Base-by-base conservation (phyloP, 2,329 filamentous ascomycete species). In the Neofusicoccum laricinum region DNA sequence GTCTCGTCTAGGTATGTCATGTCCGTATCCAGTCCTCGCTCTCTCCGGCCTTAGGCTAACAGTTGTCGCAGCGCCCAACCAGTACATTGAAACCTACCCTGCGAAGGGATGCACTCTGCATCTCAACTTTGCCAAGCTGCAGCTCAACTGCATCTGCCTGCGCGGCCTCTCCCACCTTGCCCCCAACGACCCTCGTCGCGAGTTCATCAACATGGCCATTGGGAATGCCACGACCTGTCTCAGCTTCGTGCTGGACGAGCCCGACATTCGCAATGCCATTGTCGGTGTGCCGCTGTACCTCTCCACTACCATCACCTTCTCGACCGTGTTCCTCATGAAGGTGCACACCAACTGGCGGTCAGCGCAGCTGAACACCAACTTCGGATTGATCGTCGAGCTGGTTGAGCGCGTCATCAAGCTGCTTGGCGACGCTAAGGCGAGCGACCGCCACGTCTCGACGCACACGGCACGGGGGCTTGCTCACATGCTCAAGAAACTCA, bases 231-330 rank as follows among this genome's bases (percentile, higher is more conserved):
- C 71, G 43, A 50, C 67, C 19, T 72, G 75, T 17, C 67, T 78
- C 1, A 70, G 71, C 7, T 71, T 75, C 19, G 71, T 77, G 0
- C 65, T 77, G 0, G 71, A 73, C 34, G 75, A 78, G 41, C 69
- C 71, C 1, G 76, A 77, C 46, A 71, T 78, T 40, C 67, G 71
- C 2, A 67, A 69, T 10, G 69, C 71, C 1, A 64, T 78, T 3
- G 70, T 75, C 6, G 75, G 76, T 10, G 73, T 75, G 7, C 76
- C 76, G 0, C 65, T 78, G 1, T 78, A 76, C 63, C 68, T 76
- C 1, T 74, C 77, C 63, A 77, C 73, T 36, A 77, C 78, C 76
- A 75, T 78, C 32, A 69, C 75, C 3, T 77, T 74, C 61, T 72
- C 74, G 0, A 69, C 71, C 1, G 75, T 77, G 2, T 78, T 79